A percentile compares a stretch with the other conserved stretches of the same genome.
phyloP scores from a whole-genome alignment of 148 eudicot genomes.

The Selenicereus undatus region DNA sequence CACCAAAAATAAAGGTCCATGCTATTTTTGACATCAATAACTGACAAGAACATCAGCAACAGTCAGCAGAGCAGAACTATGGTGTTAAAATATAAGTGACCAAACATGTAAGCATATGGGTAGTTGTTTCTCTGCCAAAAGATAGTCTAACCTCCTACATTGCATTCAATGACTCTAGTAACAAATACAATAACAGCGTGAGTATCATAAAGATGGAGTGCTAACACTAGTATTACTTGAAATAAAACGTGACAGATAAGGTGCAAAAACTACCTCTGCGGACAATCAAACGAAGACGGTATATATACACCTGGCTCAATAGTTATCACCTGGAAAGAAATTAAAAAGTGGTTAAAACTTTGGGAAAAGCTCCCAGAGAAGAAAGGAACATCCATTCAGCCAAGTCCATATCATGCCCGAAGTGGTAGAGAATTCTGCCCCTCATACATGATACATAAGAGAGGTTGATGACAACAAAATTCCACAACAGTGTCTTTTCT shows the following conservation, averaged over 20 bases:
- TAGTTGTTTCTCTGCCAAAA: no score
- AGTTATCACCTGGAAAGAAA: conserved; percentile 61
- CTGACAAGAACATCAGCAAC: no score
- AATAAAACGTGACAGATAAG: no score
- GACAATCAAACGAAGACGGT: conserved; percentile 57
- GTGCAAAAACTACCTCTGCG: conserved; percentile 47
- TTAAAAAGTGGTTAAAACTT: not conserved
- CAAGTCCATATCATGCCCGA: not conserved
- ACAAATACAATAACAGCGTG: not conserved
- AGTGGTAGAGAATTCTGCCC: not conserved
- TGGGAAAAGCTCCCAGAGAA: not conserved
- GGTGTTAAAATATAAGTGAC: no score
- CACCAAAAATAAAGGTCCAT: no score
- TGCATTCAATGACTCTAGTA: no score
- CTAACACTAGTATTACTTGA: no score
- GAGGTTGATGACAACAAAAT: not conserved
- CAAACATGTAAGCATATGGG: no score
- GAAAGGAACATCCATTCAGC: not conserved
- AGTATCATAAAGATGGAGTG: not conserved
- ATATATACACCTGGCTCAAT: conserved; percentile 96
- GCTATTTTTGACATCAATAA: no score
- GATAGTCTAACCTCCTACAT: no score
- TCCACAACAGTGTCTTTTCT: not conserved
- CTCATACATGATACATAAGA: not conserved
- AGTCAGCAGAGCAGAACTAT: no score